Percentiles rank a stretch among this genome's conserved stretches.
Conservation (phyloP, 1,139 yeast species). For the Lodderomyces jiufengensis region DNA sequence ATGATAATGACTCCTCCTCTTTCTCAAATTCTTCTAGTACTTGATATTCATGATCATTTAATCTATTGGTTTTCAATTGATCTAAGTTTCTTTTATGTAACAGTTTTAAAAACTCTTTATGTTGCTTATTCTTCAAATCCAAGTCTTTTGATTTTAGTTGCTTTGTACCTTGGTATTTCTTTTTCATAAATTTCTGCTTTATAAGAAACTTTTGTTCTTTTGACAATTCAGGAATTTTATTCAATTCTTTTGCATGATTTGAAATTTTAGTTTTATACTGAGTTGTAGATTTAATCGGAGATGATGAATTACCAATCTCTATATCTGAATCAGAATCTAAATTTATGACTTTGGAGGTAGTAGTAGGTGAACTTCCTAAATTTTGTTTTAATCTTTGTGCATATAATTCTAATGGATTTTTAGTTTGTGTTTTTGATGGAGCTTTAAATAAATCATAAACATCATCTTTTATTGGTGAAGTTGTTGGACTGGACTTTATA, state of each 20-base stretch:
- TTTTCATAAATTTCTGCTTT: conserved; percentile 34
- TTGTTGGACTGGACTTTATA: conserved; percentile 16
- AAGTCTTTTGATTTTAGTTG: neutral
- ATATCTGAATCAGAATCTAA: conserved; percentile 23
- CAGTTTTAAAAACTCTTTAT: conserved; percentile 19
- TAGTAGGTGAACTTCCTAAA: conserved; percentile 24
- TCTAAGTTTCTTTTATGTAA: conserved; percentile 35
- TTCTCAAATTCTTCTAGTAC: conserved; percentile 34
- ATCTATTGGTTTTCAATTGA: conserved; percentile 28
- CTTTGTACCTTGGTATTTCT: conserved; percentile 10
- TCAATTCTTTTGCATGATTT: conserved; percentile 13
- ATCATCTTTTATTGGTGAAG: conserved; percentile 32
- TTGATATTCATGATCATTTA: conserved; percentile 29
- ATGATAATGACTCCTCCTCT: conserved; percentile 43
- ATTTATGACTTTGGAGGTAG: conserved; percentile 15
- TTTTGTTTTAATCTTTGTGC: conserved; percentile 30
- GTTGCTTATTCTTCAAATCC: conserved; percentile 4
- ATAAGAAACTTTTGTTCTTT: conserved; percentile 35
- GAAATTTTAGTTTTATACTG: conserved; percentile 11
- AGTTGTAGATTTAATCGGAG: conserved; percentile 10
- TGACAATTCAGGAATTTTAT: conserved; percentile 30
- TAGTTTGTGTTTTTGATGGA: conserved; percentile 9
- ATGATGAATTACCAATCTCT: conserved; percentile 11
- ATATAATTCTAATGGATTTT: conserved; percentile 36
- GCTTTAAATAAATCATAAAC: conserved; percentile 17